phyloP scores from a whole-genome alignment of 2,329 filamentous ascomycete species.

The Bipolaris gigantea region DNA sequence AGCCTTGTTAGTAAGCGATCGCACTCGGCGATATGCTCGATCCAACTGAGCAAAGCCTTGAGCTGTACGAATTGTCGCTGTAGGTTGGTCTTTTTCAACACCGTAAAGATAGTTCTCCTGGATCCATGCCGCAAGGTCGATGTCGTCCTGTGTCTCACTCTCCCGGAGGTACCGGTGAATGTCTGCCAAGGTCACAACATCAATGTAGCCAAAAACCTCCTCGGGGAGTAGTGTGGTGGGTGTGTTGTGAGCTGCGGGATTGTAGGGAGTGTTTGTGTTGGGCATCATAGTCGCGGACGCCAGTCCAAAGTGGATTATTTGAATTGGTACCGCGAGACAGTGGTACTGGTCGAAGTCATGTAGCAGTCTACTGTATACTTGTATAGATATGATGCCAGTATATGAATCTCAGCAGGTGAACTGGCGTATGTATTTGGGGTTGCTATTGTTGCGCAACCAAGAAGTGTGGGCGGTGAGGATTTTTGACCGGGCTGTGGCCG shows the following conservation, averaged over 20 bases:
- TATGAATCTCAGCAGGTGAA: not conserved
- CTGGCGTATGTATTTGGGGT: not conserved
- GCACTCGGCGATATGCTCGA: slow-evolving; percentile 34
- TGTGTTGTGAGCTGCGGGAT: slow-evolving; percentile 4
- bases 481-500: slow-evolving; percentile 10
- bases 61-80: slow-evolving; percentile 19
- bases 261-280: not conserved
- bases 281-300: slow-evolving; percentile 12
- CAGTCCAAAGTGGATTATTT: not conserved
- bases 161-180: slow-evolving; percentile 26
- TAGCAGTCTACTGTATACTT: not conserved
- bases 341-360: not conserved
- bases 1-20: slow-evolving; percentile 31
- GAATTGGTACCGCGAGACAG: not conserved
- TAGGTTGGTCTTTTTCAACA: slow-evolving; percentile 6
- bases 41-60: slow-evolving; percentile 31
- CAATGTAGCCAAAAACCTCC: slow-evolving; percentile 25
- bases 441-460: slow-evolving; percentile 10
- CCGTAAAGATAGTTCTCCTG: slow-evolving; percentile 25
- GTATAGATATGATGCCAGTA: not conserved
- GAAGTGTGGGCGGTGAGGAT: slow-evolving; percentile 8
- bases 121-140: slow-evolving; percentile 27
- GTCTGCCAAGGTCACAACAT: slow-evolving; percentile 24
- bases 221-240: slow-evolving; percentile 16
- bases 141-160: slow-evolving; percentile 26